These are phyloP conservation scores for Xylariales sp. DNA, from an alignment of 2,329 filamentous ascomycete species.

Conservation along the genomic window DNA sequence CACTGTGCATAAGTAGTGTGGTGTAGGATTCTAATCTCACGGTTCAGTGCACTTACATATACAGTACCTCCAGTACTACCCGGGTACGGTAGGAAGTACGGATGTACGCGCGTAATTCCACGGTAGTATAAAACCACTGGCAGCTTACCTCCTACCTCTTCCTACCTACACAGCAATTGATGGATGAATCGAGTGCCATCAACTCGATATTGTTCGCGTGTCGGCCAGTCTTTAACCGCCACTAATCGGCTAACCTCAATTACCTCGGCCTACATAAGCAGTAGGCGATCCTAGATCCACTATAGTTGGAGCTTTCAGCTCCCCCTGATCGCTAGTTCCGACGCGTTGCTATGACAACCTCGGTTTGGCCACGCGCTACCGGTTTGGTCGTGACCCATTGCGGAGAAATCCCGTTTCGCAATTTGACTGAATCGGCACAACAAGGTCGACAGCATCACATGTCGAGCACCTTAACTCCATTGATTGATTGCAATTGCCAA, in stretches of 20 bases:
- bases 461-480: background rate
- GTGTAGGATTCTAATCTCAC: constrained; percentile 20
- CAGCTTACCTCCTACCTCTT: no score
- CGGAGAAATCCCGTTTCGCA: constrained; percentile 34
- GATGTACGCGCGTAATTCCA: background rate
- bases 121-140: constrained; percentile 32
- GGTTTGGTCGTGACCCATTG: constrained; percentile 14
- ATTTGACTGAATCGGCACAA: constrained; percentile 17
- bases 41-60: no score
- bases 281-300: constrained; percentile 15
- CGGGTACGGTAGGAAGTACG: no score
- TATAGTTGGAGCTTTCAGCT: constrained; percentile 35
- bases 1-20: constrained; percentile 29
- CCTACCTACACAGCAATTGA: no score
- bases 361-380: constrained; percentile 12
- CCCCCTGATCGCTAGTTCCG: constrained; percentile 41
- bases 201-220: constrained; percentile 27
- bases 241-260: constrained; percentile 23
- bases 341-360: constrained; percentile 36
- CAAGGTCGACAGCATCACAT: constrained; percentile 24
- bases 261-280: constrained; percentile 19
- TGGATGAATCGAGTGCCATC: background rate
- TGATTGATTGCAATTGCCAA: no score
- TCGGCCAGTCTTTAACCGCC: constrained; percentile 19
- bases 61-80: no score